phyloP scores from a whole-genome alignment of 495 filamentous ascomycete species.

The Aspergillus saccharolyticus region DNA sequence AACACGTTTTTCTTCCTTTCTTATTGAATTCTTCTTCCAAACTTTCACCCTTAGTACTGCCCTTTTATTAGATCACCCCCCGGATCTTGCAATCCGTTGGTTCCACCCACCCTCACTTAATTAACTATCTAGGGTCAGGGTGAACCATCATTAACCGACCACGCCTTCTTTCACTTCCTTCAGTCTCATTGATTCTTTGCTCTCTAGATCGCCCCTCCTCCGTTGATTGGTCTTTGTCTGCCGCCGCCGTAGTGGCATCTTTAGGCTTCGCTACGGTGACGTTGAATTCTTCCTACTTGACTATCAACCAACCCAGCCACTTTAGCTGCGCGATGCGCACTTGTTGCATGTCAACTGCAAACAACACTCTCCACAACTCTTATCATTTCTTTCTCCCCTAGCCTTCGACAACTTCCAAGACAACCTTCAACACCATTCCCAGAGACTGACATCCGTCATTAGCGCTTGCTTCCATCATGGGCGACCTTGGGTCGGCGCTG shows the following conservation, averaged over 20 bases:
- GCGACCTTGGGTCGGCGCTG: conserved; percentile 32
- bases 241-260: neutral
- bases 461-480: conserved; percentile 21
- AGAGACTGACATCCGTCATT: neutral
- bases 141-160: neutral
- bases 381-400: neutral
- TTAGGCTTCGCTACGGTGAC: neutral
- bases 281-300: neutral
- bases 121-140: neutral
- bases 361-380: neutral
- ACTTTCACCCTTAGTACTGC: conserved; percentile 7
- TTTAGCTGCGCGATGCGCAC: neutral
- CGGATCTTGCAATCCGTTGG: neutral
- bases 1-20: conserved; percentile 12
- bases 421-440: neutral
- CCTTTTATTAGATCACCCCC: conserved; percentile 8
- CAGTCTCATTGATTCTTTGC: neutral
- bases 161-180: conserved; percentile 4
- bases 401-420: neutral
- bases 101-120: neutral
- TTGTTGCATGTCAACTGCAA: neutral
- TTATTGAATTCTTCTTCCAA: conserved; percentile 4
- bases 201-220: neutral
- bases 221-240: neutral
- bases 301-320: neutral